A percentile compares a stretch with the other conserved stretches of the same genome.
Conservation (phyloP, 108 stramenopile species). For the Stephanodiscus triporus region DNA sequence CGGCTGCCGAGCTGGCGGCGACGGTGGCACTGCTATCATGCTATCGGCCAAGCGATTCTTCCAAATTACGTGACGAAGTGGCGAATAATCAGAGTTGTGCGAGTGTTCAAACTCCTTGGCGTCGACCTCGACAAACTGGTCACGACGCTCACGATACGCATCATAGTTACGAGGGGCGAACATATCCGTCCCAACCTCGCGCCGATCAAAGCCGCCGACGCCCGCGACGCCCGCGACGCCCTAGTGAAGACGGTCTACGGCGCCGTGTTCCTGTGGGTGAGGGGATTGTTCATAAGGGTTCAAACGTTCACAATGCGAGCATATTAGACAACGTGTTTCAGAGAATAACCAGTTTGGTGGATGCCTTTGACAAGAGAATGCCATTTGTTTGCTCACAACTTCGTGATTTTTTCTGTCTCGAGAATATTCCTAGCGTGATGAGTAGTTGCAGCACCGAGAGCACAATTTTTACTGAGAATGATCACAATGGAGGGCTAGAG, state of each 20-base stretch:
- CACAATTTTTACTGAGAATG: too few species aligned
- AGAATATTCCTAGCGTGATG: too few species aligned
- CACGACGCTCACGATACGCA: constrained; percentile 77
- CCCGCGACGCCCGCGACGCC: constrained; percentile 93
- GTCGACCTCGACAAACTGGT: constrained; percentile 77
- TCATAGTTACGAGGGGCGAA: constrained; percentile 86
- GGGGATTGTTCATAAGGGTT: background rate
- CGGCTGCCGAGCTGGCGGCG: too few species aligned
- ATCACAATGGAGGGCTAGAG: background rate
- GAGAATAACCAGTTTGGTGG: background rate
- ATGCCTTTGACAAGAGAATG: background rate
- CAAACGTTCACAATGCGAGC: background rate
- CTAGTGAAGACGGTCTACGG: constrained; percentile 96
- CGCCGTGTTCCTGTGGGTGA: constrained; percentile 86
- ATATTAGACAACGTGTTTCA: background rate
- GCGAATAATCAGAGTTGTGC: too few species aligned
- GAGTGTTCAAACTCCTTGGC: constrained; percentile 74
- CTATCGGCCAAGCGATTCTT: too few species aligned
- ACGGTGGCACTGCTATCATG: too few species aligned
- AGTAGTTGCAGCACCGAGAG: background rate
- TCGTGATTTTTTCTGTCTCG: too few species aligned
- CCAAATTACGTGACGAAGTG: too few species aligned
- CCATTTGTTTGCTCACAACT: background rate
- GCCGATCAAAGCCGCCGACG: constrained; percentile 80
- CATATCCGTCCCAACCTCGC: constrained; percentile 78